Evolutionary conservation across 768 basidiomycete species (phyloP).

Genomic region (Trametes meyenii): DNA sequence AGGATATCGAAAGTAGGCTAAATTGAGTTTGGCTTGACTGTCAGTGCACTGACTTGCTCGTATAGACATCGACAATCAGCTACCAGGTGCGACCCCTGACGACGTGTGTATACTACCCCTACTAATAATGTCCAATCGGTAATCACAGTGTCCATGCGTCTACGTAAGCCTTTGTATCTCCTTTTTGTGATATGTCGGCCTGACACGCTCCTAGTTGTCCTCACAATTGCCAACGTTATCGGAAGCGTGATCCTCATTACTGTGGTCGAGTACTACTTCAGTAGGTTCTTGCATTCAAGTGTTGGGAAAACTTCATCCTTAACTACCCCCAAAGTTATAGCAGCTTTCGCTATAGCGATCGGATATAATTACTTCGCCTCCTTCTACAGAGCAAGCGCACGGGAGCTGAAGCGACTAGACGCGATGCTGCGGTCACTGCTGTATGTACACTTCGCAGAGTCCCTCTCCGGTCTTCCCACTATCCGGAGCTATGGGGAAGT

Average conservation of each 20-base stretch:
- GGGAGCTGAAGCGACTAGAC: constrained; percentile 73
- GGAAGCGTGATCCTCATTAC: constrained; percentile 60
- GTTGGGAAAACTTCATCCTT: neutral
- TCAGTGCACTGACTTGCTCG: neutral
- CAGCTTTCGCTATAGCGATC: constrained; percentile 52
- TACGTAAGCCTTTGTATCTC: constrained; percentile 44
- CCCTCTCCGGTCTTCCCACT: constrained; percentile 68
- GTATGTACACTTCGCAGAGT: constrained; percentile 80
- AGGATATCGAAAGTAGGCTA: constrained; percentile 61
- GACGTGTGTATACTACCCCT: neutral
- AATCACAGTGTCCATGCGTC: constrained; percentile 53
- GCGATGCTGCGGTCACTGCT: constrained; percentile 72
- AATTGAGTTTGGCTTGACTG: neutral
- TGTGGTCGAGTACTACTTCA: constrained; percentile 61
- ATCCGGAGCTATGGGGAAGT: constrained; percentile 74
- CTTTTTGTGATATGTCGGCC: neutral
- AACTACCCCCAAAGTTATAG: constrained; percentile 47
- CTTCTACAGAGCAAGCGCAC: constrained; percentile 71
- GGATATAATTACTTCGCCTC: constrained; percentile 66
- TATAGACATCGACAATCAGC: constrained; percentile 59
- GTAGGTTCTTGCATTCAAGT: constrained; percentile 38
- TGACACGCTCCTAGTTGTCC: constrained; percentile 40
- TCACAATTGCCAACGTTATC: constrained; percentile 53
- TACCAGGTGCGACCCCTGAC: constrained; percentile 44
- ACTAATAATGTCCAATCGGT: neutral